Base-by-base conservation (phyloP, 2,329 filamentous ascomycete species). In the Cylindrodendrum hubeiense region DNA sequence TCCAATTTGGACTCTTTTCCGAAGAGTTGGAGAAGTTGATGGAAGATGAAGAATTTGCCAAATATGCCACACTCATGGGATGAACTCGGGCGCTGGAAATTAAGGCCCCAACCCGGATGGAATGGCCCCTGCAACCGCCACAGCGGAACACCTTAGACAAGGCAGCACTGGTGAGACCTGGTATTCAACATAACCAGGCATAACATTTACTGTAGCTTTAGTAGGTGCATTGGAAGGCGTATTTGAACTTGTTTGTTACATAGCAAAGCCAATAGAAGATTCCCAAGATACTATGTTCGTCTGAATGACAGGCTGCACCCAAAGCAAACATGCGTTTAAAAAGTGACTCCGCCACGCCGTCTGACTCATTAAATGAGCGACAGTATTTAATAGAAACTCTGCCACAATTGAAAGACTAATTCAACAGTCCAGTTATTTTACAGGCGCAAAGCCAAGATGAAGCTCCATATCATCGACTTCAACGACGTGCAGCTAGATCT, bases 1-100 rank as follows among this genome's bases (percentile, higher is more conserved):
- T 78, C 1, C 60, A 76, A 2, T 26, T 77, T 6, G 74, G 76
- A 17, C 66, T 74, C 2, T 67, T 71, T 28, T 72, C 71, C 0
- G 74, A 77, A 54, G 77, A 78, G 66, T 59, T 77, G 54, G 70
- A 73, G 2, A 72, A 74, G 67, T 44, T 78, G 4, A 28, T 51
- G 41, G 41, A 34, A 8, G 76, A 78, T 51, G 60, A 74, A 0
- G 74, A 77, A 41, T 77, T 77, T 56, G 70, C 61, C 3, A 63
- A 65, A 50, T 76, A 72, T 64, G 75, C 70, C 13, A 33, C 37
- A 13, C 39, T 69, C 17, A 59, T 65, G 44, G 64, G 37, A 26
- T 54, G 39, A 26, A 4, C 9, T 4, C 19, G 41, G 41, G 15
- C 4, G 4, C 33, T 15, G n/a, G n/a, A n/a, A n/a, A n/a, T n/a